Conservation (phyloP, 257 asterid species). For the Orobanche coerulescens region DNA sequence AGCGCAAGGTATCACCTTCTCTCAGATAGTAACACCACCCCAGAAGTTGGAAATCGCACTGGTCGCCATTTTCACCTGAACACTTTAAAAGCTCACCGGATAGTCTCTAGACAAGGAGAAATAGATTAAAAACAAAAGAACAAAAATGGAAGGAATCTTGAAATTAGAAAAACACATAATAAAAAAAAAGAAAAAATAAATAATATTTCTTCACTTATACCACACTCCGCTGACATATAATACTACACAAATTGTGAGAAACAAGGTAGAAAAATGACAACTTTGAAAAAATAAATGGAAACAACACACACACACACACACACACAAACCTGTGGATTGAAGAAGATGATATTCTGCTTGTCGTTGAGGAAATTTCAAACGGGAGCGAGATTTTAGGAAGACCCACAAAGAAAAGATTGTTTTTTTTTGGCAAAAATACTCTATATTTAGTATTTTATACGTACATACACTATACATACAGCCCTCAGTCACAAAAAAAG, state of each 20-base stretch:
- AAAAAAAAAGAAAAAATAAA: slow-evolving; percentile 19
- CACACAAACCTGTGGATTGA: slow-evolving; percentile 59
- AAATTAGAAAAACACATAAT: slow-evolving; percentile 18
- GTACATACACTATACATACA: slow-evolving; percentile 16
- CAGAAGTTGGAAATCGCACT: slow-evolving; percentile 32
- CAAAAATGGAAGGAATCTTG: slow-evolving; percentile 23
- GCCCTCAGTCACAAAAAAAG: slow-evolving; percentile 16
- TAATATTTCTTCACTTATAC: slow-evolving; percentile 15
- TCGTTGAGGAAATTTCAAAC: slow-evolving; percentile 26
- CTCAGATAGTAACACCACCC: slow-evolving; percentile 1
- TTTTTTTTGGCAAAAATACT: background rate
- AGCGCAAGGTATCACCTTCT: slow-evolving; percentile 35
- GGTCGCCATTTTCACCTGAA: slow-evolving; percentile 36
- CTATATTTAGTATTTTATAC: background rate
- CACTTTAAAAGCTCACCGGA: slow-evolving; percentile 21
- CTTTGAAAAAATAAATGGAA: slow-evolving; percentile 27
- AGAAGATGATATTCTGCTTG: slow-evolving; percentile 37
- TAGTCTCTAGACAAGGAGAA: background rate
- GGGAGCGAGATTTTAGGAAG: slow-evolving; percentile 35
- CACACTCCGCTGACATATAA: slow-evolving; percentile 3
- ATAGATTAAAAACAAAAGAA: background rate
- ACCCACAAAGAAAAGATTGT: slow-evolving; percentile 23
- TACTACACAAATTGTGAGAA: slow-evolving; percentile 23
- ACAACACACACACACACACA: too few species aligned
- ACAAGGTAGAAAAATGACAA: slow-evolving; percentile 39